These are phyloP conservation scores for Aspergillus piperis DNA, from an alignment of 2,329 filamentous ascomycete species.

Conservation along the genomic window DNA sequence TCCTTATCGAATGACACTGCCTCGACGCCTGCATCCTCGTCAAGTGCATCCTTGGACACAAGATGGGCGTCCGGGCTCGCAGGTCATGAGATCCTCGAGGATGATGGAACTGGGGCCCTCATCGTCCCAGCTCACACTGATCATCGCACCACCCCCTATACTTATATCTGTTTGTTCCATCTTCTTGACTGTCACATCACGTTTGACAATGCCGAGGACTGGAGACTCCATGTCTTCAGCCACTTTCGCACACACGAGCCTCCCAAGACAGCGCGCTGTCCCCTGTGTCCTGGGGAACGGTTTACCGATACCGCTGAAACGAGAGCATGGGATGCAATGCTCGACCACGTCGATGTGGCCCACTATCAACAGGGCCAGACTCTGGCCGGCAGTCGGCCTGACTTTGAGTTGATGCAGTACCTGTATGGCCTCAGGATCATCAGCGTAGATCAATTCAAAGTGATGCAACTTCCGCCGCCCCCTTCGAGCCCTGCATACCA, in stretches of 20 bases:
- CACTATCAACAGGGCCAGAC: constrained; percentile 47
- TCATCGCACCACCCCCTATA: constrained; percentile 15
- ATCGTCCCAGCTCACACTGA: constrained; percentile 24
- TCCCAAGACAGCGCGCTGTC: constrained; percentile 45
- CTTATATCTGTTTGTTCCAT: constrained; percentile 47
- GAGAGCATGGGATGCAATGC: constrained; percentile 45
- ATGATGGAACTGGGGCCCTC: constrained; percentile 33
- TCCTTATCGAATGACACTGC: constrained; percentile 33
- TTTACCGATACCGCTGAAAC: constrained; percentile 26
- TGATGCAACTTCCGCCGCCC: constrained; percentile 43
- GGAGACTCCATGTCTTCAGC: constrained; percentile 48
- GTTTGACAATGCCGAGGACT: constrained; percentile 41
- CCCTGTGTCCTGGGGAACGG: constrained; percentile 39
- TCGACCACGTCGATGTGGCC: constrained; percentile 43
- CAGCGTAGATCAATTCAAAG: constrained; percentile 46
- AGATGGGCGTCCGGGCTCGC: constrained; percentile 25
- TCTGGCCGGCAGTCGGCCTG: constrained; percentile 42
- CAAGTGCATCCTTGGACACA: constrained; percentile 35
- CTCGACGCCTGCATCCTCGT: constrained; percentile 30
- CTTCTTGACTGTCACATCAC: constrained; percentile 46
- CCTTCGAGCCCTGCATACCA: constrained; percentile 41
- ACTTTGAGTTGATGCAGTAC: constrained; percentile 50
- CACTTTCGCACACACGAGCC: constrained; percentile 46
- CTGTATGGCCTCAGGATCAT: constrained; percentile 47
- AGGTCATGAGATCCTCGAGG: constrained; percentile 28